Evolutionary conservation across 768 basidiomycete genomes (phyloP).

Genomic region (Lactarius indigo): DNA sequence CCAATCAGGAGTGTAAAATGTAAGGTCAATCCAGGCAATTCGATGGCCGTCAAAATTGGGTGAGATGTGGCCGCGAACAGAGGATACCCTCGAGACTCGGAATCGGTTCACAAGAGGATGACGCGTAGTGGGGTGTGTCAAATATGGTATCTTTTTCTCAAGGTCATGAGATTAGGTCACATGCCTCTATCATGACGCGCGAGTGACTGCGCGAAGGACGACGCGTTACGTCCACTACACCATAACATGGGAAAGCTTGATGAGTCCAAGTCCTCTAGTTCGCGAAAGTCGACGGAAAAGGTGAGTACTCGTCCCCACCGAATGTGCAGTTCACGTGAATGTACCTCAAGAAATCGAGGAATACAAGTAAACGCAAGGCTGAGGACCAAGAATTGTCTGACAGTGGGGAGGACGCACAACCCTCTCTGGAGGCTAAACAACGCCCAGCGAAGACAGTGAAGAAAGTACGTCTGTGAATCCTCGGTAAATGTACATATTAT

Average conservation of each 20-base stretch:
- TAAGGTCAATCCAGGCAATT: background rate
- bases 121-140: constrained; percentile 16
- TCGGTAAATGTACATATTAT: background rate
- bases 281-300: constrained; percentile 1
- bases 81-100: constrained; percentile 2
- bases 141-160: constrained; percentile 19
- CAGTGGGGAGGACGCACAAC: background rate
- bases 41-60: constrained; percentile 10
- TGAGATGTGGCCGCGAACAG: constrained; percentile 13
- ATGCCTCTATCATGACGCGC: background rate
- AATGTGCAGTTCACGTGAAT: background rate
- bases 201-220: background rate
- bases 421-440: background rate
- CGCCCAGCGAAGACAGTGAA: constrained; percentile 12
- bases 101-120: constrained; percentile 11
- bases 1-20: constrained; percentile 34
- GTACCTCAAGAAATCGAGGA: constrained; percentile 3
- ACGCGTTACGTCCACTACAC: background rate
- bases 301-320: background rate
- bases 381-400: background rate
- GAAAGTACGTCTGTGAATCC: constrained; percentile 8
- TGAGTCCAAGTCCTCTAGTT: background rate
- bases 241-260: background rate
- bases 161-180: constrained; percentile 7
- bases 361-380: constrained; percentile 8